phyloP scores from a whole-genome alignment of 345 rosid genomes.

The Durio zibethinus region DNA sequence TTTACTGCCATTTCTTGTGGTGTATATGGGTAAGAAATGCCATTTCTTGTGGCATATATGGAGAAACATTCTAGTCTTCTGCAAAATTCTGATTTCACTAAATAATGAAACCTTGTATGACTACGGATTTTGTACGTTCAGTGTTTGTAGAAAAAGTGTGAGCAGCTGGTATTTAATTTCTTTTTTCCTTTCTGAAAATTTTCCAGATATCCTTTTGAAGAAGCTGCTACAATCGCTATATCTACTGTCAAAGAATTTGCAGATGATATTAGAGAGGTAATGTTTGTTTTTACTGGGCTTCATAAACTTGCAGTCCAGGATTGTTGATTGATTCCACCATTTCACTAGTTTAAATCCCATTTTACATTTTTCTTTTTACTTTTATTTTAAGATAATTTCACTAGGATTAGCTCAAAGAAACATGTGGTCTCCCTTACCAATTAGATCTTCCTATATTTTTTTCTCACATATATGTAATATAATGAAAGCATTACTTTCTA shows the following conservation, averaged over 20 bases:
- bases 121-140: neutral
- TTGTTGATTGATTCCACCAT: neutral
- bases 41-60: constrained; percentile 68
- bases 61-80: neutral
- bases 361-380: neutral
- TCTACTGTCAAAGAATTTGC: constrained; percentile 67
- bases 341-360: neutral
- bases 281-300: neutral
- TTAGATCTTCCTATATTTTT: neutral
- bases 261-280: constrained; percentile 76
- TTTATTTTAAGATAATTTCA: neutral
- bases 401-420: neutral
- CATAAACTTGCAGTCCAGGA: neutral
- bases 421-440: neutral
- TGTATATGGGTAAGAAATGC: constrained; percentile 44
- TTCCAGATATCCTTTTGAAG: constrained; percentile 77
- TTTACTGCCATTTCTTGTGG: constrained; percentile 93
- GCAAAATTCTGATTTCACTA: neutral
- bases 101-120: neutral
- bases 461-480: neutral
- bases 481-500: too few species aligned
- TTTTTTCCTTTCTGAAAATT: constrained; percentile 1
- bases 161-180: neutral
- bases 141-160: neutral
- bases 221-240: constrained; percentile 73